Conservation (phyloP, 306 rosid species). For the Quillaja saponaria region DNA sequence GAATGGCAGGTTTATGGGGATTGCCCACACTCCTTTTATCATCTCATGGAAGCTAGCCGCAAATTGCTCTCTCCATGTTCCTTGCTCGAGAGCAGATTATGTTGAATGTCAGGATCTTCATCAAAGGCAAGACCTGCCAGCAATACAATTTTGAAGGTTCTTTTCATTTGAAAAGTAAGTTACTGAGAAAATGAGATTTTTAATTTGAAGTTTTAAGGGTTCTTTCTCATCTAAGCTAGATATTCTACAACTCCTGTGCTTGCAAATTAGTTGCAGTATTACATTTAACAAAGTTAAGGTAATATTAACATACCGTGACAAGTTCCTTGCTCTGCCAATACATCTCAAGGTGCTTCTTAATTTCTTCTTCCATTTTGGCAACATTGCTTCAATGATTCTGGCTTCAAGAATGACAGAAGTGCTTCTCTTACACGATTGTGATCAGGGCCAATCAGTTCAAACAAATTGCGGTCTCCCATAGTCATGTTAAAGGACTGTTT, state of each 20-base stretch:
- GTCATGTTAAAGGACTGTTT: conserved; percentile 28
- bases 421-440: conserved; percentile 46
- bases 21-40: conserved; percentile 62
- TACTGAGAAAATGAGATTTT: too few species aligned
- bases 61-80: conserved; percentile 51
- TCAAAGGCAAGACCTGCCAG: conserved; percentile 62
- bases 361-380: conserved; percentile 46
- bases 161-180: too few species aligned
- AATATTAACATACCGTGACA: conserved; percentile 26
- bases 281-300: neutral
- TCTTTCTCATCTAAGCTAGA: too few species aligned
- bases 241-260: too few species aligned
- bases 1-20: conserved; percentile 70
- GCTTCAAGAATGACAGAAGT: conserved; percentile 48
- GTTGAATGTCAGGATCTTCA: conserved; percentile 78
- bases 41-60: conserved; percentile 43
- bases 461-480: conserved; percentile 36
- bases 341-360: conserved; percentile 39
- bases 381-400: conserved; percentile 46
- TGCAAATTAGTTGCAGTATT: neutral
- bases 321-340: conserved; percentile 46
- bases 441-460: conserved; percentile 37
- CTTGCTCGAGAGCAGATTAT: conserved; percentile 62
- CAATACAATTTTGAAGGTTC: too few species aligned
- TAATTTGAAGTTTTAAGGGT: too few species aligned